Conservation (phyloP, 306 rosid genomes). For the Lagenaria siceraria region DNA sequence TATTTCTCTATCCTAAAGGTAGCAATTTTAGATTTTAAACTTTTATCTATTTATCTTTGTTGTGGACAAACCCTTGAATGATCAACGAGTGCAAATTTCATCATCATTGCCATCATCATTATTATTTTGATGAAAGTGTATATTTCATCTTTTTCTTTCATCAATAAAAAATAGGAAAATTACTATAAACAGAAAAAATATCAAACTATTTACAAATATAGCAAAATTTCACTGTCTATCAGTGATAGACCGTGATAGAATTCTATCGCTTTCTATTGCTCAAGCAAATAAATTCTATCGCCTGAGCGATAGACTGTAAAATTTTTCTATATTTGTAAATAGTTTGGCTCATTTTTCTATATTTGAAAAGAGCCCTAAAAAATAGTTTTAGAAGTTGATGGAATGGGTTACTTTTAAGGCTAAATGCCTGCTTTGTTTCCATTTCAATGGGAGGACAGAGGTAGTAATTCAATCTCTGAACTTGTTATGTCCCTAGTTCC, state of each 20-base stretch:
- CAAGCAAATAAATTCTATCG: too few relatives aligned
- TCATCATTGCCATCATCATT: not conserved
- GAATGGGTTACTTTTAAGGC: not conserved
- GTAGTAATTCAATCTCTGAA: not conserved
- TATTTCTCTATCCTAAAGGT: not conserved
- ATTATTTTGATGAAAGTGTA: too few relatives aligned
- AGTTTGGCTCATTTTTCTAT: too few relatives aligned
- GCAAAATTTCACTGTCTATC: too few relatives aligned
- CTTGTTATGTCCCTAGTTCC: not conserved
- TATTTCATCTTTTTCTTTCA: not conserved
- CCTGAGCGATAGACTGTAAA: too few relatives aligned
- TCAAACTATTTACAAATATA: too few relatives aligned
- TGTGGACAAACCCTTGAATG: not conserved
- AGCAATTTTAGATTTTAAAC: not conserved
- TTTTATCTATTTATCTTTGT: not conserved
- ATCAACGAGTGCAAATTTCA: not conserved
- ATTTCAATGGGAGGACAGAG: not conserved
- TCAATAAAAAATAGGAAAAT: not conserved
- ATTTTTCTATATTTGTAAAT: too few relatives aligned
- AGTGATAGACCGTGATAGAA: too few relatives aligned
- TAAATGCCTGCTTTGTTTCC: not conserved
- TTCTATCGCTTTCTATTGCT: too few relatives aligned
- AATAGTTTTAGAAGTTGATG: not conserved
- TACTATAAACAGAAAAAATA: too few relatives aligned
- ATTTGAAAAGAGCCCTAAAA: too few relatives aligned